phyloP scores from a whole-genome alignment of 495 filamentous ascomycete species.

The Penicilliopsis zonata region DNA sequence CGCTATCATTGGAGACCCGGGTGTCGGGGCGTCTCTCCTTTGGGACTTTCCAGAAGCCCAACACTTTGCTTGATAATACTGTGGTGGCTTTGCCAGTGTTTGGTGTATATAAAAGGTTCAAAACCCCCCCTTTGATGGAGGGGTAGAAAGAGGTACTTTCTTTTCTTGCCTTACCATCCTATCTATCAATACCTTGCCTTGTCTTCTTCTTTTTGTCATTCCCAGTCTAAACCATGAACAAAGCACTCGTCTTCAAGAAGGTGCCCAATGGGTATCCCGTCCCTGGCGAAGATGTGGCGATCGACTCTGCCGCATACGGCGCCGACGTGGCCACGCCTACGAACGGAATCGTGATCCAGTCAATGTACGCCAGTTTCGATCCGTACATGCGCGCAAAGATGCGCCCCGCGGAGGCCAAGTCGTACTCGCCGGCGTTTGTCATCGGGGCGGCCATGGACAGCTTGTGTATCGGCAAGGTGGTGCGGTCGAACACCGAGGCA shows the following conservation, averaged over 20 bases:
- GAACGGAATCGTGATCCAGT: constrained; percentile 60
- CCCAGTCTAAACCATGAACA: constrained; percentile 33
- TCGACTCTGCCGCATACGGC: constrained; percentile 60
- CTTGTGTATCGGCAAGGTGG: constrained; percentile 44
- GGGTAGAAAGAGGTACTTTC: too few species aligned
- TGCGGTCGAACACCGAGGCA: constrained; percentile 49
- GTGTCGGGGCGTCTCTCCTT: too few species aligned
- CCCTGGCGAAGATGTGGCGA: constrained; percentile 56
- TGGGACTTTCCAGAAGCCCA: too few species aligned
- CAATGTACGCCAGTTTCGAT: constrained; percentile 73
- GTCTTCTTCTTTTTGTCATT: background rate
- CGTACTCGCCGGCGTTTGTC: constrained; percentile 47
- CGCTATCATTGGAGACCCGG: too few species aligned
- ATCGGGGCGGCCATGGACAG: constrained; percentile 48
- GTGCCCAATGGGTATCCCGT: constrained; percentile 59
- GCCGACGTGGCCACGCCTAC: constrained; percentile 46
- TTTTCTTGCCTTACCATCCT: too few species aligned
- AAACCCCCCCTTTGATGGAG: too few species aligned
- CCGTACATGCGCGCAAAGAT: constrained; percentile 75
- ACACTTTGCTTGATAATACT: too few species aligned
- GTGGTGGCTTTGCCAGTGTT: too few species aligned
- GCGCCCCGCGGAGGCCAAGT: constrained; percentile 39
- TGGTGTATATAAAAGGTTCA: too few species aligned
- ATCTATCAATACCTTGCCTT: too few species aligned
- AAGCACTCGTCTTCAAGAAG: constrained; percentile 67